A percentile compares a stretch with the other conserved stretches of the same genome.
These are phyloP conservation scores for Rhizophagus sp. DNA, from an alignment of 192 early-diverging fungal genomes.

Conservation along the genomic window DNA sequence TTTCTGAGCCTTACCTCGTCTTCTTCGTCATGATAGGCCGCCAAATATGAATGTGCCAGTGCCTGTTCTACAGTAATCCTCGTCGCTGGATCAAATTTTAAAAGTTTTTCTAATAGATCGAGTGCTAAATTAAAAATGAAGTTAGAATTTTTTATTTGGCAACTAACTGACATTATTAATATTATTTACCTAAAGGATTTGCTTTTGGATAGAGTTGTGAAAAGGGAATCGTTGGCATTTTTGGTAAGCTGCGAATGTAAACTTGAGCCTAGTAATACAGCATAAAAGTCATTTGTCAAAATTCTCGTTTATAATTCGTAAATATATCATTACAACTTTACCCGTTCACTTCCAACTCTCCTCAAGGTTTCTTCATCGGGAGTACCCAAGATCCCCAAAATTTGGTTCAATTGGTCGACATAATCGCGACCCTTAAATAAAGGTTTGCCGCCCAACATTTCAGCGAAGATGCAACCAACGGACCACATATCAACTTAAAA, in stretches of 20 bases:
- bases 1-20: conserved; percentile 60
- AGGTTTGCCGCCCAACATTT: conserved; percentile 89
- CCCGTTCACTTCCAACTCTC: conserved; percentile 89
- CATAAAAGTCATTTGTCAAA: conserved; percentile 27
- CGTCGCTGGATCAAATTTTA: conserved; percentile 90
- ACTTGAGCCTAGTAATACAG: conserved; percentile 70
- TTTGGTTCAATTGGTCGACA: conserved; percentile 99
- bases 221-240: conserved; percentile 89
- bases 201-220: conserved; percentile 85
- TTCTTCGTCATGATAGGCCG: conserved; percentile 87
- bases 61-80: conserved; percentile 94
- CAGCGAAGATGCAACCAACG: conserved; percentile 98
- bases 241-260: conserved; percentile 90
- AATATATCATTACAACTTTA: conserved; percentile 33
- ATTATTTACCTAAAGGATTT: conserved; percentile 50
- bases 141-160: neutral
- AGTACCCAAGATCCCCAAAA: conserved; percentile 91
- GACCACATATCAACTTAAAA: conserved; percentile 92
- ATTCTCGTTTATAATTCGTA: neutral
- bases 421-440: conserved; percentile 98
- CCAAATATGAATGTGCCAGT: conserved; percentile 89
- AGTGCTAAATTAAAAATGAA: conserved; percentile 60
- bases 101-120: conserved; percentile 82
- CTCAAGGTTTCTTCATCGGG: conserved; percentile 88
- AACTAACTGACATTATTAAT: no score